Percentiles rank a stretch among this genome's conserved stretches.
phyloP scores from a whole-genome alignment of 495 filamentous ascomycete genomes.

The Bacidia rubella region DNA sequence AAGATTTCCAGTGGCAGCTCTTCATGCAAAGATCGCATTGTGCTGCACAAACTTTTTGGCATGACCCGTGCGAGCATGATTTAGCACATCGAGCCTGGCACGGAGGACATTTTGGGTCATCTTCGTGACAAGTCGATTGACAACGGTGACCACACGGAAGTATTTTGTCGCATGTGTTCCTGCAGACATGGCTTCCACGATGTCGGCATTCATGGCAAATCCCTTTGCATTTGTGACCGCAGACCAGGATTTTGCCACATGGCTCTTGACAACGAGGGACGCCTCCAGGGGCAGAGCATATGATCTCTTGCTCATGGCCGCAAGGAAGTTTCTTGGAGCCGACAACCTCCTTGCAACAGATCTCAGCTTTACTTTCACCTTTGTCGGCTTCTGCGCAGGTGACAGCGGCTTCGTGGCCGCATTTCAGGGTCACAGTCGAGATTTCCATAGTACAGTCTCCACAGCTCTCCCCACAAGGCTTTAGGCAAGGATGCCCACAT shows the following conservation, averaged over 20 bases:
- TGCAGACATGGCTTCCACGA: conserved; percentile 21
- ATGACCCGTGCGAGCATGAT: conserved; percentile 32
- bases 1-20: conserved; percentile 5
- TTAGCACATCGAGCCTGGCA: conserved; percentile 37
- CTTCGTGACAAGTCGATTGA: conserved; percentile 33
- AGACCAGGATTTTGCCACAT: conserved; percentile 12
- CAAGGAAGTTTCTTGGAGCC: conserved; percentile 29
- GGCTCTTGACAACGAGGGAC: conserved; percentile 5
- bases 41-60: conserved; percentile 7
- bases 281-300: conserved; percentile 10
- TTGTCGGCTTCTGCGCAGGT: conserved; percentile 30
- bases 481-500: conserved; percentile 46
- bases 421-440: conserved; percentile 32
- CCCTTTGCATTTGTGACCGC: conserved; percentile 28
- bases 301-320: conserved; percentile 30
- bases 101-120: conserved; percentile 27
- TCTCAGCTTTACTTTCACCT: conserved; percentile 1
- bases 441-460: conserved; percentile 29
- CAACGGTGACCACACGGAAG: conserved; percentile 46
- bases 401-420: conserved; percentile 37
- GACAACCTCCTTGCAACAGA: conserved; percentile 23
- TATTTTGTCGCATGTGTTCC: conserved; percentile 28
- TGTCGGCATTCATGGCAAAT: conserved; percentile 33
- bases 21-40: conserved; percentile 16
- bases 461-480: conserved; percentile 38